These are phyloP conservation scores for Saitozyma sp. DNA, from an alignment of 768 basidiomycete species.

Conservation along the genomic window DNA sequence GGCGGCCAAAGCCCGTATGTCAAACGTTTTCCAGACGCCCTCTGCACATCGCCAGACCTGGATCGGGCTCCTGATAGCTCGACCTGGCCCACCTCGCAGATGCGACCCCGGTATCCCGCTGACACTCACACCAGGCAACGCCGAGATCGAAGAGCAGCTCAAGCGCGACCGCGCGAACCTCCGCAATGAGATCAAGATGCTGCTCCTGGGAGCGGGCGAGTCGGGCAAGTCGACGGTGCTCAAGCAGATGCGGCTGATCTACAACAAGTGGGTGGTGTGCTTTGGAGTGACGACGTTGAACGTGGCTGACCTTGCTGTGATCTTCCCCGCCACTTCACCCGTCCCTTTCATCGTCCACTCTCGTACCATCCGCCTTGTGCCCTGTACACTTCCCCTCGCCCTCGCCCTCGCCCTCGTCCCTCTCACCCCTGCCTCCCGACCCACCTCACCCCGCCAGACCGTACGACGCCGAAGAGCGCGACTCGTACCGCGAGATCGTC, in stretches of 20 bases:
- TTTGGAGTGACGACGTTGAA: neutral
- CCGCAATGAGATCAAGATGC: conserved; percentile 68
- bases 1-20: conserved; percentile 46
- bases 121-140: conserved; percentile 39
- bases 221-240: conserved; percentile 70
- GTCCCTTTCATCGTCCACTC: no score
- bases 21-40: neutral
- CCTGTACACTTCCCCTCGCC: no score
- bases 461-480: conserved; percentile 83
- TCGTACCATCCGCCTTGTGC: no score
- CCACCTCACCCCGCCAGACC: conserved; percentile 36
- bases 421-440: neutral
- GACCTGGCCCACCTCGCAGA: neutral
- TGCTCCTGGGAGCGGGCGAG: conserved; percentile 92
- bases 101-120: neutral
- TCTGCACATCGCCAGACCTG: neutral
- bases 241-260: conserved; percentile 53
- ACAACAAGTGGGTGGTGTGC: conserved; percentile 47
- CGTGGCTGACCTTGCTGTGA: no score
- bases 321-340: no score
- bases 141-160: conserved; percentile 51
- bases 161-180: conserved; percentile 46
- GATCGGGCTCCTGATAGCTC: neutral
- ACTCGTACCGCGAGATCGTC: conserved; percentile 93
- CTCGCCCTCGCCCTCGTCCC: neutral